Evolutionary conservation across 495 filamentous ascomycete genomes (phyloP), one percentile per base, ranked within the genome.

Genomic region (Talaromyces trachyspermus): DNA sequence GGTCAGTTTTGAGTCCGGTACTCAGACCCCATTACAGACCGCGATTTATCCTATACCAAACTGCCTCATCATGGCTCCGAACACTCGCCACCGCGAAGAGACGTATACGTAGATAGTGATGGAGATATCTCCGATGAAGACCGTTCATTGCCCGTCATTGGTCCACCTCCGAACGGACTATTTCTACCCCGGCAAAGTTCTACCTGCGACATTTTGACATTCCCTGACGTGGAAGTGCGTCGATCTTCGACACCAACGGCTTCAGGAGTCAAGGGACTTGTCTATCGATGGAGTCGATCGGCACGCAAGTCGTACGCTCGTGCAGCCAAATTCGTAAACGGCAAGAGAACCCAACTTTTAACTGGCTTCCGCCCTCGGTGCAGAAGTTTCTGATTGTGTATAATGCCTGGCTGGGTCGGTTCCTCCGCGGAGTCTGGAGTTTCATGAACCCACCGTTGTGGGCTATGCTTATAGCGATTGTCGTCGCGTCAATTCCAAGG

Each of bases 391-490:
- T 90, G 3, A 60, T 65, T 5, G 64, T 56, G 14, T 48, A 72
- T n/a, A 60, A 64, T 27, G 60, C 53, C 23, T 66, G 65, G 22
- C 25, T 69, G 44, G 29, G 57, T n/a, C 72, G 71, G 10, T 84
- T 91, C 55, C 59, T 77, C 43, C 53, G 62, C 29, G 89, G 88
- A 25, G 51, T 85, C 7, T 89, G 85, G 86, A 84, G 85, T 27
- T 92, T 95, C 64, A 97, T 98, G 92, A 98, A 97, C 64, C 91
- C 92, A 5, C 94, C 92, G 0, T 79, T 98, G 1, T 97, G 90
- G 88, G 91, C 92, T 8, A 97, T 98, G 91, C 72, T 97, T 2
- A 66, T 79, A 15, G 85, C 94, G 14, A 83, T 97, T 46, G 60
- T 96, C 46, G 84, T 97, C 4, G 92, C 94, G 22, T 95, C 88